These are phyloP conservation scores for Dactylellina parvicollis DNA, from an alignment of 2,329 filamentous ascomycete genomes.

Conservation along the genomic window DNA sequence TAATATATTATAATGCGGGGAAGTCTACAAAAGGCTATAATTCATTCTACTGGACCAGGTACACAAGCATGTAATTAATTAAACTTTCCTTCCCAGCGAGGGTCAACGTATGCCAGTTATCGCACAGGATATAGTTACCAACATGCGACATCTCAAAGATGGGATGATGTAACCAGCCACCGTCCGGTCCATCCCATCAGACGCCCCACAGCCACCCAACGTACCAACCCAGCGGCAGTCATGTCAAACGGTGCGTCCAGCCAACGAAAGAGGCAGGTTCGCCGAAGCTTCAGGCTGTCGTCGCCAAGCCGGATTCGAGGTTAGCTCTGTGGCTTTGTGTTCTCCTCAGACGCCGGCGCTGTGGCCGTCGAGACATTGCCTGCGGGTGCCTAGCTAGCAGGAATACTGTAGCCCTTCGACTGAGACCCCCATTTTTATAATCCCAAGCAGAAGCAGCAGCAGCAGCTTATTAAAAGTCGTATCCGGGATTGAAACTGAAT, in stretches of 20 bases:
- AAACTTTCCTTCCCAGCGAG: too few species aligned
- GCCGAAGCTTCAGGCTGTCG: constrained; percentile 31
- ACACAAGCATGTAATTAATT: too few species aligned
- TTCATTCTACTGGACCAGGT: too few species aligned
- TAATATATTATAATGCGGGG: too few species aligned
- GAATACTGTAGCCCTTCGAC: not conserved
- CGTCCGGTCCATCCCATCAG: not conserved
- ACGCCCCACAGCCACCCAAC: too few species aligned
- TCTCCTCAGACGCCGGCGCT: too few species aligned
- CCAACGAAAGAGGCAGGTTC: constrained; percentile 42
- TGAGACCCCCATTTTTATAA: not conserved
- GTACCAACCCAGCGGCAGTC: too few species aligned
- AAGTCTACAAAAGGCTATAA: too few species aligned
- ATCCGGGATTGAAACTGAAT: not conserved
- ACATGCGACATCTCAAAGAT: not conserved
- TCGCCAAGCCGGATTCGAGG: constrained; percentile 19
- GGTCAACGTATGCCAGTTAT: too few species aligned
- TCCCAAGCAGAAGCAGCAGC: not conserved
- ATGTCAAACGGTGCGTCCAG: not conserved
- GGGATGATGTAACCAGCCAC: constrained; percentile 34
- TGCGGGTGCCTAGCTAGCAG: constrained; percentile 29
- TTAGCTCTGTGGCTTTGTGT: constrained; percentile 4
- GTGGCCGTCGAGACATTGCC: constrained; percentile 22
- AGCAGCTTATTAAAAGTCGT: not conserved
- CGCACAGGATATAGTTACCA: too few species aligned